These are phyloP conservation scores for Plasmodium fragile DNA, from an alignment of 169 alveolate genomes.

Conservation along the genomic window DNA sequence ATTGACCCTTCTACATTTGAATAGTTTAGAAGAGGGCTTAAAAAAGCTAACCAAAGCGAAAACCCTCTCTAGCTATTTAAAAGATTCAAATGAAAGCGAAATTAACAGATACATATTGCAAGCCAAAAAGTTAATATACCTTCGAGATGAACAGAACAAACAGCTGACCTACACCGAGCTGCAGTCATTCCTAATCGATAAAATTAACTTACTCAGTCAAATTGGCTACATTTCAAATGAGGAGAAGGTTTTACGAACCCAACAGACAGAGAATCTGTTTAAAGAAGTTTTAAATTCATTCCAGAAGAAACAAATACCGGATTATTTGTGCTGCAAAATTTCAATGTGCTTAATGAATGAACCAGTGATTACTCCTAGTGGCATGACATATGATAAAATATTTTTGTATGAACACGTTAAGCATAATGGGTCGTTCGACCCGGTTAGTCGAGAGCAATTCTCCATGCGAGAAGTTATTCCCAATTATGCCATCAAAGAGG, in stretches of 20 bases:
- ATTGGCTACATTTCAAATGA: slow-evolving; percentile 75
- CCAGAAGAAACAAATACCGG: slow-evolving; percentile 83
- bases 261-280: slow-evolving; percentile 78
- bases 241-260: slow-evolving; percentile 66
- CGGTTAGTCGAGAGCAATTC: slow-evolving; percentile 84
- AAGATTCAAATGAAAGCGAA: slow-evolving; percentile 82
- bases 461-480: slow-evolving; percentile 81
- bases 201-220: slow-evolving; percentile 62
- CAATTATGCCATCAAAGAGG: slow-evolving; percentile 89
- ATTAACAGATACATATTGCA: slow-evolving; percentile 82
- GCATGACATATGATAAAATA: slow-evolving; percentile 87
- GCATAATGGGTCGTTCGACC: slow-evolving; percentile 88
- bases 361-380: slow-evolving; percentile 90
- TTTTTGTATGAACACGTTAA: slow-evolving; percentile 86
- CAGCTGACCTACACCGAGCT: slow-evolving; percentile 68
- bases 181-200: slow-evolving; percentile 66
- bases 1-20: slow-evolving; percentile 87
- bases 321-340: slow-evolving; percentile 88
- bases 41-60: slow-evolving; percentile 85
- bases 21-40: slow-evolving; percentile 85
- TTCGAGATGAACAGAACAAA: slow-evolving; percentile 79
- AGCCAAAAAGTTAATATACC: slow-evolving; percentile 81
- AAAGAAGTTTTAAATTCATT: slow-evolving; percentile 78
- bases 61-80: slow-evolving; percentile 83
- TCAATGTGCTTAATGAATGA: slow-evolving; percentile 92